These are phyloP conservation scores for Kwoniella botswanensis DNA, from an alignment of 768 basidiomycete species.

Conservation along the genomic window DNA sequence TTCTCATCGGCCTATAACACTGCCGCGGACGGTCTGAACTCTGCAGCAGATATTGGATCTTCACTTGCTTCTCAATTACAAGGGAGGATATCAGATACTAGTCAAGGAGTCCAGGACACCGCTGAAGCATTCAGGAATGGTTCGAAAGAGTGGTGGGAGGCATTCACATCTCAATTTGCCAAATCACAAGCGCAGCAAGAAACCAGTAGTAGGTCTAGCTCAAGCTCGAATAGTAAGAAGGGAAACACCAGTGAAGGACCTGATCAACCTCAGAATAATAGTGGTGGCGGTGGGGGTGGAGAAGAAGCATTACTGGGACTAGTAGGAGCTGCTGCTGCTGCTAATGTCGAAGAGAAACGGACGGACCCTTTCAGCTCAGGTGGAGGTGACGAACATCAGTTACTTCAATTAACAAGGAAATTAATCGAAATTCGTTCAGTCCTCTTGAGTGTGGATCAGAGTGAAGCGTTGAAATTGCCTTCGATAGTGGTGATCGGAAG, in stretches of 20 bases:
- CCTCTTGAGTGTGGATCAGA: conserved; percentile 94
- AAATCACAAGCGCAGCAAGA: conserved; percentile 12
- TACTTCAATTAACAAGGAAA: conserved; percentile 91
- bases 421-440: conserved; percentile 95
- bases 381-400: conserved; percentile 69
- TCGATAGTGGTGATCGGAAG: conserved; percentile 98
- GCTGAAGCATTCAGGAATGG: conserved; percentile 47
- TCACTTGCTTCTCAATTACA: conserved; percentile 78
- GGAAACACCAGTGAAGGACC: conserved; percentile 51
- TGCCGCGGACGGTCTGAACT: conserved; percentile 40
- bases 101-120: conserved; percentile 37
- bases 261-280: conserved; percentile 38
- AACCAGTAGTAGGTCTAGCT: neutral
- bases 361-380: conserved; percentile 24
- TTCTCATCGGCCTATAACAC: conserved; percentile 43
- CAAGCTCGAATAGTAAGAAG: neutral
- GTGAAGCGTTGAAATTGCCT: conserved; percentile 88
- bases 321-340: conserved; percentile 41
- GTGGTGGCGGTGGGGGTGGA: conserved; percentile 32
- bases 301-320: conserved; percentile 45
- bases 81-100: conserved; percentile 34
- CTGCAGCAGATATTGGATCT: conserved; percentile 65
- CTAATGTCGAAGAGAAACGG: conserved; percentile 53
- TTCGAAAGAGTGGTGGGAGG: conserved; percentile 54
- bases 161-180: conserved; percentile 42